Conservation (phyloP, 805 yeast species). For the Candida ipomoeae region DNA sequence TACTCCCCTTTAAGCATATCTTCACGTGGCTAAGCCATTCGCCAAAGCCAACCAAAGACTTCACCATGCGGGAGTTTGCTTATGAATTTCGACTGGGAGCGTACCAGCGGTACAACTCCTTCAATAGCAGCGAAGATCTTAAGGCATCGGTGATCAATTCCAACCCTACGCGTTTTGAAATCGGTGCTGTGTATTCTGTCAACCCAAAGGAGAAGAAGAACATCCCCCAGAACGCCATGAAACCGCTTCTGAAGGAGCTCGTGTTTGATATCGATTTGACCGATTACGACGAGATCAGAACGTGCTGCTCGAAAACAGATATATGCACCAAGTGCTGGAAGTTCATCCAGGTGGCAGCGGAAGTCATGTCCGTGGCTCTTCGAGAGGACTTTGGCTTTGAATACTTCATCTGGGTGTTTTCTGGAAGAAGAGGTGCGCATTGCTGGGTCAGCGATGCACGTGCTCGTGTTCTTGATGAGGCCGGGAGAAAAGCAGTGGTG, state of each 20-base stretch:
- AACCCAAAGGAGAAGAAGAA: conserved; percentile 84
- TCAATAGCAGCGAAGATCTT: conserved; percentile 61
- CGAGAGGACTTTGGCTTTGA: conserved; percentile 86
- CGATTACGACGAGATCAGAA: conserved; percentile 89
- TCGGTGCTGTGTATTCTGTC: conserved; percentile 86
- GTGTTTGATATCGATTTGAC: conserved; percentile 97
- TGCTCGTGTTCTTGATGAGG: conserved; percentile 72
- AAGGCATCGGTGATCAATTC: conserved; percentile 68
- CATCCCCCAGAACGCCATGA: conserved; percentile 70
- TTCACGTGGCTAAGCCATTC: conserved; percentile 90
- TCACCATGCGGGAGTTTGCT: conserved; percentile 89
- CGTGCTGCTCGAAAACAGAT: conserved; percentile 83
- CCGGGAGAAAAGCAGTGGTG: conserved; percentile 69
- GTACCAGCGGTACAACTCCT: conserved; percentile 86
- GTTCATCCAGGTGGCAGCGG: conserved; percentile 80
- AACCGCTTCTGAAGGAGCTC: conserved; percentile 79
- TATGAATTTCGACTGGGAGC: conserved; percentile 85
- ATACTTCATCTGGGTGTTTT: conserved; percentile 88
- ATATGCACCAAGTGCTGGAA: conserved; percentile 93
- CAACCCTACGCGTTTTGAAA: conserved; percentile 87
- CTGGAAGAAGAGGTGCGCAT: conserved; percentile 98
- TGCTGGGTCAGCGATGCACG: conserved; percentile 93
- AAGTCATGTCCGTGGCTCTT: conserved; percentile 66
- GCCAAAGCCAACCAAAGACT: conserved; percentile 67
- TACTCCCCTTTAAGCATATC: conserved; percentile 74